phyloP scores from a whole-genome alignment of 2,329 filamentous ascomycete species.

The Penicillium thymicola region DNA sequence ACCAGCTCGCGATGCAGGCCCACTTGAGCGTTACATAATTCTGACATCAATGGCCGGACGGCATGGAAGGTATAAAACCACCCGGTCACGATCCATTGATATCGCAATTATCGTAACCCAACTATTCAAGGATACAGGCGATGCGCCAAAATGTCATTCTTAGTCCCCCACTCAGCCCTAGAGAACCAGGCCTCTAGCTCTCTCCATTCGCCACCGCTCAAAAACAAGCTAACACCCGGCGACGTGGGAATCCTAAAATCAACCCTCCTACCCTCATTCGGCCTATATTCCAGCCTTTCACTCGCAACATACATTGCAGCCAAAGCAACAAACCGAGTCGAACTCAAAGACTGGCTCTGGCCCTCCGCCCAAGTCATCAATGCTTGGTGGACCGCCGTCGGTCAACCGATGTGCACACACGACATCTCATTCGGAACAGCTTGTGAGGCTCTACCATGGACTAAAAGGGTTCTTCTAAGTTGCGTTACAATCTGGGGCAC shows the following conservation, averaged over 20 bases:
- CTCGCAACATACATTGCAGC: conserved; percentile 52
- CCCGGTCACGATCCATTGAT: not conserved
- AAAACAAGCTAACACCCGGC: conserved; percentile 11
- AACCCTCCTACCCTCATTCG: conserved; percentile 54
- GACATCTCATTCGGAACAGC: conserved; percentile 48
- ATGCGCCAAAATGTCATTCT: not conserved
- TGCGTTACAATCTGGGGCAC: conserved; percentile 58
- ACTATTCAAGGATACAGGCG: not conserved
- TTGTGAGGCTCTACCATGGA: conserved; percentile 50
- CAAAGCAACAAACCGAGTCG: conserved; percentile 53
- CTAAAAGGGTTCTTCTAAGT: conserved; percentile 54
- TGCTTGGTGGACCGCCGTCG: conserved; percentile 60
- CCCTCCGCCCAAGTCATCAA: conserved; percentile 54
- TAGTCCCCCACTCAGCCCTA: not conserved
- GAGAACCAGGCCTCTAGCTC: not conserved
- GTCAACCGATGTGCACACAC: conserved; percentile 48
- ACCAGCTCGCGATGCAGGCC: not conserved
- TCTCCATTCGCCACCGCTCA: not conserved
- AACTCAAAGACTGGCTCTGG: conserved; percentile 62
- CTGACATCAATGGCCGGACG: conserved; percentile 14
- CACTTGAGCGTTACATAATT: conserved; percentile 11
- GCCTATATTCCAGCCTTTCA: conserved; percentile 52
- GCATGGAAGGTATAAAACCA: not conserved
- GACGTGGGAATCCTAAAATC: conserved; percentile 53
- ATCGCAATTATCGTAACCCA: not conserved